Percentiles rank a stretch among this genome's conserved stretches.
These are phyloP conservation scores for Trichosporon faecale DNA, from an alignment of 1,284 basidiomycete genomes.

Conservation along the genomic window DNA sequence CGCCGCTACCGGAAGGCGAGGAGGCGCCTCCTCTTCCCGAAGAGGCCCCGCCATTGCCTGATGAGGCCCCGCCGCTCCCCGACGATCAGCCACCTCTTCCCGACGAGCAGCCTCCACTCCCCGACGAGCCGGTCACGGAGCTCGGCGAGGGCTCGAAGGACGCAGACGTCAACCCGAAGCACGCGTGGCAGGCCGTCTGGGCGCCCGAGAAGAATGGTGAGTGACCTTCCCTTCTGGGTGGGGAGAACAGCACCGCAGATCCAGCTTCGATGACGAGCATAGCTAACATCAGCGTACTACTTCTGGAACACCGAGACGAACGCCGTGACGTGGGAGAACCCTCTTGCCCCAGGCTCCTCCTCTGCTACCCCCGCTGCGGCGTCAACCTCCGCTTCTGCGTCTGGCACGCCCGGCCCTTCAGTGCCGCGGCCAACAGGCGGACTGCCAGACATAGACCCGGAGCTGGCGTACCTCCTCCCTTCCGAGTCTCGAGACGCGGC, in stretches of 20 bases:
- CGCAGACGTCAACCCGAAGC: slow-evolving; percentile 9
- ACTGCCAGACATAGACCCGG: slow-evolving; percentile 74
- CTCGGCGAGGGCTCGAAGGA: slow-evolving; percentile 1
- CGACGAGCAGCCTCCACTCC: not conserved
- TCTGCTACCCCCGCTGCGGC: slow-evolving; percentile 33
- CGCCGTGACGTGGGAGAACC: slow-evolving; percentile 86
- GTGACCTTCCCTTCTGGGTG: slow-evolving; percentile 15
- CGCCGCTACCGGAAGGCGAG: not conserved
- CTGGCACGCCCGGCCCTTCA: slow-evolving; percentile 32
- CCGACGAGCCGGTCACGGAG: not conserved
- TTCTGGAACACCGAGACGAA: slow-evolving; percentile 76
- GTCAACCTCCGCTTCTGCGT: slow-evolving; percentile 56
- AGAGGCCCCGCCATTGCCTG: slow-evolving; percentile 1
- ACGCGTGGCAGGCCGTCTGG: slow-evolving; percentile 77
- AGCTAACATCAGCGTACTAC: slow-evolving; percentile 63
- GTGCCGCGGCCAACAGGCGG: not conserved
- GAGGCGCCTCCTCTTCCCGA: not conserved
- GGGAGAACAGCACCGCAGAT: too few species aligned
- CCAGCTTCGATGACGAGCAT: not conserved
- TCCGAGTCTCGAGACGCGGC: slow-evolving; percentile 55
- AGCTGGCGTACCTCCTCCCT: slow-evolving; percentile 75
- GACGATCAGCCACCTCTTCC: not conserved
- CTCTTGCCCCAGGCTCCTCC: slow-evolving; percentile 54
- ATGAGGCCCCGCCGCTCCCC: slow-evolving; percentile 5
- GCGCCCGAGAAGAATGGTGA: slow-evolving; percentile 66